Evolutionary conservation across 805 yeast species (phyloP).

Genomic region (Wickerhamiella allomyrinae): DNA sequence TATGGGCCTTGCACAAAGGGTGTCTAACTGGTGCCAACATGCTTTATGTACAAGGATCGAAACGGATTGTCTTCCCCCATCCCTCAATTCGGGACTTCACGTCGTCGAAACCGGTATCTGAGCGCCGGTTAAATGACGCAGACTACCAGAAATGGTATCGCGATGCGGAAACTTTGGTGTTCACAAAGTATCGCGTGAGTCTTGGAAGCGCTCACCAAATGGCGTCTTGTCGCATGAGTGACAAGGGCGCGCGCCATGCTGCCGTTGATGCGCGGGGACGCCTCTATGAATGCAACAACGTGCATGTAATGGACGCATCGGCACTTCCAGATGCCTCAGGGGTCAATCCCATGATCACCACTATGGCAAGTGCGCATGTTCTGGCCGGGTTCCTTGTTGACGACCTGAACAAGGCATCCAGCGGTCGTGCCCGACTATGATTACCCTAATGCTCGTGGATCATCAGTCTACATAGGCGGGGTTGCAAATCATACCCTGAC

Average conservation of each 20-base stretch:
- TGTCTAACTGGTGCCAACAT: slow-evolving; percentile 31
- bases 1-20: slow-evolving; percentile 28
- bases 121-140: slow-evolving; percentile 29
- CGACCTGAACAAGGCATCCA: slow-evolving; percentile 12
- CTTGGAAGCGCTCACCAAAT: slow-evolving; percentile 42
- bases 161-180: slow-evolving; percentile 9
- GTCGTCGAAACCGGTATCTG: slow-evolving; percentile 20
- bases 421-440: too few relatives aligned
- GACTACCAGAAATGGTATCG: slow-evolving; percentile 28
- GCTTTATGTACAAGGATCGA: slow-evolving; percentile 36
- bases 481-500: too few relatives aligned
- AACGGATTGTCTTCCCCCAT: slow-evolving; percentile 25
- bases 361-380: slow-evolving; percentile 34
- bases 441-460: too few relatives aligned
- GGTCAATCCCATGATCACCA: slow-evolving; percentile 39
- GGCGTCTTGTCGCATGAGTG: slow-evolving; percentile 35
- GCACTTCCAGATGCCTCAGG: slow-evolving; percentile 41
- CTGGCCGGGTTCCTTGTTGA: slow-evolving; percentile 29
- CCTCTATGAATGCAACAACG: slow-evolving; percentile 34
- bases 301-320: slow-evolving; percentile 37
- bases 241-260: slow-evolving; percentile 29
- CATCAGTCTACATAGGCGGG: too few relatives aligned
- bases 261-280: slow-evolving; percentile 34
- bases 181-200: slow-evolving; percentile 22
- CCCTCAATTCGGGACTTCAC: slow-evolving; percentile 29